Base-by-base conservation (phyloP, 176 grass and related monocot genomes). In the Eremochloa ophiuroides region DNA sequence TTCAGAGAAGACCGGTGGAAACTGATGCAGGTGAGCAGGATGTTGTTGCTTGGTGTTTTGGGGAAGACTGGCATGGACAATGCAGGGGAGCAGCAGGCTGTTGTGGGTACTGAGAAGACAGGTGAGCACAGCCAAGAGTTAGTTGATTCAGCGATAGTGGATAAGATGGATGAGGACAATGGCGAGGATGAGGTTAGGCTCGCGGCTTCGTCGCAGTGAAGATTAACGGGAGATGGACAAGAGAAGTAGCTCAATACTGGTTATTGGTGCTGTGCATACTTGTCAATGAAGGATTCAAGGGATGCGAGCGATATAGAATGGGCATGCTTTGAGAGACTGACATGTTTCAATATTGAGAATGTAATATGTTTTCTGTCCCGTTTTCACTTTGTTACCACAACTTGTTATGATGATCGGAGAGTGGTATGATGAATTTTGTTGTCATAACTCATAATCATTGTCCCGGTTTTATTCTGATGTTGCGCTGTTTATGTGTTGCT, bases 221-320 rank as follows among this genome's bases (percentile, higher is more conserved):
- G 63, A 76, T n/a, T 74, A 53, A 81, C 27, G 30, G 61, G 44
- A 79, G 75, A 42, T 76, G 40, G 47, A 62, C 22, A 69, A 31
- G 15, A 59, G 34, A 16, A 30, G 65, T 71, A 25, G n/a, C n/a
- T 58, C 69, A 62, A 2, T 68, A 40, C 30, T 41, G 17, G 14
- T 50, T 68, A 22, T 74, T 44, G 39, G 69, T 80, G 40, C 69
- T 89, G 82, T 85, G 76, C 76, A 85, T 89, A 80, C 33, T 28
- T 80, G 62, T 80, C 55, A 29, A 63, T 33, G 44, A 3, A 38
- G 8, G 59, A 80, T 43, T 11, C 3, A 76, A 65, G 64, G 56
- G 65, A 53, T 22, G 34, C 4, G 13, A 3, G 34, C 4, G 7
- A 5, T 40, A 46, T 40, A 25, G 61, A 40, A 72, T 61, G 26